Conservation (phyloP, 78 protist species). For the Dictyostelium intermedium region DNA sequence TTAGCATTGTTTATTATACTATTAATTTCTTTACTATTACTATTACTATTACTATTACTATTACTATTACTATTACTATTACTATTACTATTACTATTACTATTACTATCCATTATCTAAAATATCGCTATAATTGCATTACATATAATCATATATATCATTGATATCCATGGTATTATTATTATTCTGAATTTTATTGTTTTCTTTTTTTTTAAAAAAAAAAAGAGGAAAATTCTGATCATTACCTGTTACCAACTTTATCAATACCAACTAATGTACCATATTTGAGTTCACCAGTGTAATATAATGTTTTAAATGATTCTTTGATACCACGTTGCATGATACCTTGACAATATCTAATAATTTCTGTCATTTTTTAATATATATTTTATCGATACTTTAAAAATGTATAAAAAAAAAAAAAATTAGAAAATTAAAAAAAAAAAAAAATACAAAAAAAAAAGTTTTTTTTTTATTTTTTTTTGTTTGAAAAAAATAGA, state of each 20-base stretch:
- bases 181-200: background rate
- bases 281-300: conserved; percentile 61
- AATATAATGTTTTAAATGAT: conserved; percentile 45
- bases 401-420: too few species aligned
- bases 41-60: too few species aligned
- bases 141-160: too few species aligned
- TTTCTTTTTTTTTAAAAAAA: background rate
- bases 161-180: background rate
- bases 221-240: background rate
- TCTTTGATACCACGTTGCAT: conserved; percentile 48
- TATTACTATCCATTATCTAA: too few species aligned
- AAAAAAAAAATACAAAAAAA: too few species aligned
- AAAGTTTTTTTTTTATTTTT: too few species aligned
- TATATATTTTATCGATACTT: background rate
- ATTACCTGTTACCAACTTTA: conserved; percentile 44
- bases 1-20: background rate
- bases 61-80: background rate
- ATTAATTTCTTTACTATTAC: background rate
- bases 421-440: too few species aligned
- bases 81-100: background rate
- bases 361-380: conserved; percentile 29
- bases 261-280: conserved; percentile 36
- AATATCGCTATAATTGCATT: too few species aligned
- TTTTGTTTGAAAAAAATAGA: too few species aligned
- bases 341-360: conserved; percentile 53